These are phyloP conservation scores for Monilinia vaccinii-corymbosi DNA, from an alignment of 2,329 filamentous ascomycete genomes.

Conservation along the genomic window DNA sequence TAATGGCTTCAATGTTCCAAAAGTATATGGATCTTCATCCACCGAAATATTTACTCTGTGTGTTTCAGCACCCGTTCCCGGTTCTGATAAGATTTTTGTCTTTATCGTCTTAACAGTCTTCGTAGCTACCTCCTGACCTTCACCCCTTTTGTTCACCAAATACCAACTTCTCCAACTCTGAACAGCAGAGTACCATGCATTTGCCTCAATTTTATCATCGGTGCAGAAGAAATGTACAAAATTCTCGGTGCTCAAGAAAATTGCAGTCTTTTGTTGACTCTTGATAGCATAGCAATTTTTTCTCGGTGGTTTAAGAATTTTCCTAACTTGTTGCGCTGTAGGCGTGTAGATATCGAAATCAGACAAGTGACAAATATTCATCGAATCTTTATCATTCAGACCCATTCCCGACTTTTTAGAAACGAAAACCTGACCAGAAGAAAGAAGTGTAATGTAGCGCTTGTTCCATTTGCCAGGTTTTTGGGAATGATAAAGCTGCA, in stretches of 20 bases:
- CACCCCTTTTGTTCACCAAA: conserved; percentile 59
- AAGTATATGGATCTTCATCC: conserved; percentile 48
- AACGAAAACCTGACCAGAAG: conserved; percentile 61
- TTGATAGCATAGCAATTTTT: conserved; percentile 81
- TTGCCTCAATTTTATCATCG: conserved; percentile 58
- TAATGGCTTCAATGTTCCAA: conserved; percentile 60
- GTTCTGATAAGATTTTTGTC: background rate
- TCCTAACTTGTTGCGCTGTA: conserved; percentile 56
- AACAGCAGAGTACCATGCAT: conserved; percentile 60
- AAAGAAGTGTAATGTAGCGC: conserved; percentile 63
- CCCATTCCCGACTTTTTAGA: conserved; percentile 61
- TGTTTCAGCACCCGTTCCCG: conserved; percentile 11
- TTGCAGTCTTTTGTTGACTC: conserved; percentile 77
- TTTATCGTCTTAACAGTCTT: conserved; percentile 18
- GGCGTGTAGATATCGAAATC: conserved; percentile 89
- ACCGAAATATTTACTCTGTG: conserved; percentile 31
- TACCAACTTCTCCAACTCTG: conserved; percentile 92
- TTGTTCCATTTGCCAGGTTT: conserved; percentile 84
- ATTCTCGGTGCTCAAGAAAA: conserved; percentile 74
- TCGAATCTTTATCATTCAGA: conserved; percentile 53
- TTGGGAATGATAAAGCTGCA: conserved; percentile 73
- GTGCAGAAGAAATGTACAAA: conserved; percentile 90
- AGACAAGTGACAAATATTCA: conserved; percentile 71
- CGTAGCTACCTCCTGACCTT: conserved; percentile 27
- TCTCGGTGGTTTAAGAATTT: conserved; percentile 73